phyloP scores from a whole-genome alignment of 2,329 filamentous ascomycete genomes.

The Fusarium aywerte region DNA sequence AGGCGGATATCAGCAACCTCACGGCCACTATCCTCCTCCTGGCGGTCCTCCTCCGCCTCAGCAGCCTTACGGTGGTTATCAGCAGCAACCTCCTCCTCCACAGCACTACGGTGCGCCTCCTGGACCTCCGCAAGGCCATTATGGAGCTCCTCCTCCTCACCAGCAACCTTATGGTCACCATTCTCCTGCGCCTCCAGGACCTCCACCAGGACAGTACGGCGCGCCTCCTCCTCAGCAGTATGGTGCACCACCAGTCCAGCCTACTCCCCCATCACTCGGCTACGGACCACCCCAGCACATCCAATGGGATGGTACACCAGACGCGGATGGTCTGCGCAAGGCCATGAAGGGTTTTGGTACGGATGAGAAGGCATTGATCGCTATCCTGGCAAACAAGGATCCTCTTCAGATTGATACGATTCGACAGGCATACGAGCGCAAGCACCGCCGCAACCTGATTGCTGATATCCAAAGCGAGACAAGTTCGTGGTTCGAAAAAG shows the following conservation, averaged over 20 bases:
- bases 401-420: constrained; percentile 80
- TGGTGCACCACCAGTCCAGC: constrained; percentile 57
- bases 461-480: constrained; percentile 83
- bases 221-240: constrained; percentile 50
- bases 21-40: constrained; percentile 49
- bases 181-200: constrained; percentile 42
- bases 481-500: constrained; percentile 77
- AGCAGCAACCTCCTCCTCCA: constrained; percentile 50
- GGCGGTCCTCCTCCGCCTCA: constrained; percentile 46
- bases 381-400: constrained; percentile 75
- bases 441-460: constrained; percentile 74
- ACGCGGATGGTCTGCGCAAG: constrained; percentile 77
- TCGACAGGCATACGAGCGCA: constrained; percentile 71
- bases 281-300: constrained; percentile 79
- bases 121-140: constrained; percentile 50
- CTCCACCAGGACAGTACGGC: constrained; percentile 48
- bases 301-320: constrained; percentile 72
- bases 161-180: constrained; percentile 40
- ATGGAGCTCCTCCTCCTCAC: constrained; percentile 55
- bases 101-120: constrained; percentile 48
- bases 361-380: constrained; percentile 81
- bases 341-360: constrained; percentile 97
- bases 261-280: constrained; percentile 75
- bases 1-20: constrained; percentile 52
- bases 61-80: constrained; percentile 48